phyloP scores from a whole-genome alignment of 495 filamentous ascomycete species.

The Cenococcum geophilum region DNA sequence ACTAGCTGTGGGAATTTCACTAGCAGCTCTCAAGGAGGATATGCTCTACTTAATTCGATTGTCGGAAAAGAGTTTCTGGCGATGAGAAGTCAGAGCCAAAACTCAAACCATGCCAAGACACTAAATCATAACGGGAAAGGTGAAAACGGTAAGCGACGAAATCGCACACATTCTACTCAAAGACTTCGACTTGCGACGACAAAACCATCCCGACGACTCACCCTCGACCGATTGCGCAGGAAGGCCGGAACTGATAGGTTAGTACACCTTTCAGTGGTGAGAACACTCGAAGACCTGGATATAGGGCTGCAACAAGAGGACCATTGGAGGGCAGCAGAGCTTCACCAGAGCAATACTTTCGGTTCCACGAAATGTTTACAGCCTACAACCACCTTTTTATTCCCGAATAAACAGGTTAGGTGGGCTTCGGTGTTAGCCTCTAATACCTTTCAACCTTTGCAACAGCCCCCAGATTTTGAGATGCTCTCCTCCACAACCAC shows the following conservation, averaged over 20 bases:
- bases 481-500: neutral
- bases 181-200: conserved; percentile 9
- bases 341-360: neutral
- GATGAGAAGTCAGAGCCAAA: neutral
- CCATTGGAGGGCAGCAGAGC: neutral
- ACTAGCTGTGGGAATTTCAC: too few relatives aligned
- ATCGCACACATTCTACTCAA: neutral
- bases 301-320: neutral
- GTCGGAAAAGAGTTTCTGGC: neutral
- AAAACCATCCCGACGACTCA: conserved; percentile 10
- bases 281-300: neutral
- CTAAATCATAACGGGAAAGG: conserved; percentile 4
- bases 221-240: conserved; percentile 17
- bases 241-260: conserved; percentile 15
- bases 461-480: neutral
- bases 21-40: too few relatives aligned
- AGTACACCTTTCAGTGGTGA: neutral
- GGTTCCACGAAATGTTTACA: too few relatives aligned
- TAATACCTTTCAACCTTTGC: neutral
- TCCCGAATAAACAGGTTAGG: too few relatives aligned
- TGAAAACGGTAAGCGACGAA: conserved; percentile 16
- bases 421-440: neutral
- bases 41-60: neutral
- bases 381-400: too few relatives aligned
- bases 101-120: neutral